Percentiles rank a stretch among this genome's conserved stretches.
Evolutionary conservation across 108 stramenopile species (phyloP).

Genomic region (Cyclotella kingstonii): DNA sequence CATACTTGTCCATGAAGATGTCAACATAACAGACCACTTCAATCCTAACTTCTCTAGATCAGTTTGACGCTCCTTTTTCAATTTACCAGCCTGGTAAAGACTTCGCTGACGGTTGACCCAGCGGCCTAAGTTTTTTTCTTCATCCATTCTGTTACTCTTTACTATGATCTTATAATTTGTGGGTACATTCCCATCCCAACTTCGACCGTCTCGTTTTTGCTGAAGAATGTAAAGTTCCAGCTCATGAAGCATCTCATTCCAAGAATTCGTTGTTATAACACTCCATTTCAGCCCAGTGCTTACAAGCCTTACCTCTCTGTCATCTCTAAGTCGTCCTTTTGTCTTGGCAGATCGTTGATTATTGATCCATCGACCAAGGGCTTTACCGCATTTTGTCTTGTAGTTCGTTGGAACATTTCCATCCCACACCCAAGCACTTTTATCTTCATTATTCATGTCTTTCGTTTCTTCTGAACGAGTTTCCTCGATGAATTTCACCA

Average conservation of each 20-base stretch:
- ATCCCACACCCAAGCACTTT: conserved; percentile 78
- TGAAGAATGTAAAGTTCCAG: conserved; percentile 74
- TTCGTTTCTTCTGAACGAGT: conserved; percentile 53
- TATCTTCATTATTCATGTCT: conserved; percentile 57
- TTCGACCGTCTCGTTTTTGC: conserved; percentile 48
- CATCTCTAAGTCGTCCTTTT: conserved; percentile 76
- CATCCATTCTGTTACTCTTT: conserved; percentile 54
- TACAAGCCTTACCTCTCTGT: conserved; percentile 71
- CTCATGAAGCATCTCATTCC: conserved; percentile 84
- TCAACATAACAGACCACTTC: conserved; percentile 86
- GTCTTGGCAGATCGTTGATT: conserved; percentile 85
- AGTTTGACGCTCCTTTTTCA: conserved; percentile 71
- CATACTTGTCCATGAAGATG: conserved; percentile 82
- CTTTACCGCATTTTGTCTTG: conserved; percentile 76
- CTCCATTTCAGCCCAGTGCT: conserved; percentile 88
- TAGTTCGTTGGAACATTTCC: conserved; percentile 68
- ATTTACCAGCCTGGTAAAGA: conserved; percentile 78
- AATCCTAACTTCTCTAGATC: conserved; percentile 77
- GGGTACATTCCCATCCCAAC: conserved; percentile 78
- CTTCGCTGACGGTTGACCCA: conserved; percentile 89
- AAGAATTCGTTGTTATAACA: conserved; percentile 84
- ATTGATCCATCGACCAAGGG: conserved; percentile 86
- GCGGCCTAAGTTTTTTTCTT: conserved; percentile 77
- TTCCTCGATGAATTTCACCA: conserved; percentile 72
- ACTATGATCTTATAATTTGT: conserved; percentile 78